Base-by-base conservation (phyloP, 2,329 filamentous ascomycete species). In the Claviceps paspali region DNA sequence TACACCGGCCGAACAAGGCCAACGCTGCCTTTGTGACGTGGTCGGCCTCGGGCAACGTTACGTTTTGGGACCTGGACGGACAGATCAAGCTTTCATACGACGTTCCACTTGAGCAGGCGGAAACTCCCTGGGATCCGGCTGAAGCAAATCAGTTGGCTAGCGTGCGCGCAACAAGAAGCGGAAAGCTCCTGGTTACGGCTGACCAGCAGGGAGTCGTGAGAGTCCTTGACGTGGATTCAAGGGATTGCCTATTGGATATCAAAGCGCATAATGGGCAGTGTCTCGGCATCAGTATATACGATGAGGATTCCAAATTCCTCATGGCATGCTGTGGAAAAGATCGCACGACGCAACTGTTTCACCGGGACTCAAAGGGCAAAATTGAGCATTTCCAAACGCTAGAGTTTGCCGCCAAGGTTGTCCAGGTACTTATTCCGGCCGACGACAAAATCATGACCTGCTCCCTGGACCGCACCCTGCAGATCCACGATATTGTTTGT, bases 281-380 rank as follows among this genome's bases (percentile, higher is more conserved):
- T 43, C 84, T 84, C 28, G 82, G 81, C 48, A 79, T 96, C 46
- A 74, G 79, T 15, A 66, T 92, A 4, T 76, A 76, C 48, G 73
- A 83, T 47, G 67, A 68, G 31, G 65, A 70, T 1, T 64, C 69
- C 1, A 67, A 63, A 33, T 70, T 75, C 26, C 63, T 94, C 32
- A 67, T 96, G 47, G 88, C 83, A 14, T 86, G 79, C 9, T 87
- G 81, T 52, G 83, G 85, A 26, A 73, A 91, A 45, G 91, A 98
- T 57, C 79, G 91, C 35, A 94, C 82, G n/a, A 74, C 88, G 1
- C 91, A 98, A 54, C 63, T 98, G n/a, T 96, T 95, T 53, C 68
- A 73, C 42, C 65, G 67, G 19, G 65, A 67, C 18, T 60, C 61
- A 1, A 63, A 59, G 10, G 69, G 74, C 2, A 60, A 59, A 3